Conservation (phyloP, 2,329 filamentous ascomycete species). For the Colletotrichum destructivum region DNA sequence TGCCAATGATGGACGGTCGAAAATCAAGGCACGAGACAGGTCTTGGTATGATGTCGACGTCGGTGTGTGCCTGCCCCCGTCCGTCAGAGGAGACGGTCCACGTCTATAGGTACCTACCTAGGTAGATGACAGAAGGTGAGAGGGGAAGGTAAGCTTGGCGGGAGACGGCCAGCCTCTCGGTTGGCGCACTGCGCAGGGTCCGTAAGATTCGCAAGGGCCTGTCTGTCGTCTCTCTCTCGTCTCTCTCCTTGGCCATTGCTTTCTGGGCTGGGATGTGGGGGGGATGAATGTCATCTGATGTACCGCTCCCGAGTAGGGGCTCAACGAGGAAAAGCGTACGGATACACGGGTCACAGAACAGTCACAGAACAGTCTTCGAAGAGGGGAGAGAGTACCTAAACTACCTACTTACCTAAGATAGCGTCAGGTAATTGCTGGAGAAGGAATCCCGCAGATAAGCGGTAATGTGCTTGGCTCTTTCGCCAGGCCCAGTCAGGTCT, state of each 20-base stretch:
- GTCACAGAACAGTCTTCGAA: background rate
- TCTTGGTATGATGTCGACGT: conserved; percentile 40
- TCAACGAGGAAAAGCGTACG: background rate
- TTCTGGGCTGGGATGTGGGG: conserved; percentile 8
- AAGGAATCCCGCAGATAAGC: conserved; percentile 30
- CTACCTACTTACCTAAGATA: too few relatives aligned
- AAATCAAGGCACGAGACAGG: conserved; percentile 24
- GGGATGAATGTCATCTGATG: conserved; percentile 33
- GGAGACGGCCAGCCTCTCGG: background rate
- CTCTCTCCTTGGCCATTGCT: background rate
- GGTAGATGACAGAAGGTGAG: background rate
- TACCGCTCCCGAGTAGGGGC: background rate
- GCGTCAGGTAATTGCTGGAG: background rate
- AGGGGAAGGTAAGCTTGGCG: conserved; percentile 19
- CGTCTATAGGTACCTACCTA: too few relatives aligned
- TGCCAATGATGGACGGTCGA: background rate
- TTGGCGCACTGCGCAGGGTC: background rate
- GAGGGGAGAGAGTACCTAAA: too few relatives aligned
- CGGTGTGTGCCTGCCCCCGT: conserved; percentile 1
- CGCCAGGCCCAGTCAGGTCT: background rate
- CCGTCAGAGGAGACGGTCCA: conserved; percentile 11
- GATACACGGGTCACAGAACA: background rate
- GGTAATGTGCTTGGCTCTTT: background rate
- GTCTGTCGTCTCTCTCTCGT: too few relatives aligned
- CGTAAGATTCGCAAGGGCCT: conserved; percentile 17